Conservation (phyloP, 805 yeast species). For the Candida easanensis region DNA sequence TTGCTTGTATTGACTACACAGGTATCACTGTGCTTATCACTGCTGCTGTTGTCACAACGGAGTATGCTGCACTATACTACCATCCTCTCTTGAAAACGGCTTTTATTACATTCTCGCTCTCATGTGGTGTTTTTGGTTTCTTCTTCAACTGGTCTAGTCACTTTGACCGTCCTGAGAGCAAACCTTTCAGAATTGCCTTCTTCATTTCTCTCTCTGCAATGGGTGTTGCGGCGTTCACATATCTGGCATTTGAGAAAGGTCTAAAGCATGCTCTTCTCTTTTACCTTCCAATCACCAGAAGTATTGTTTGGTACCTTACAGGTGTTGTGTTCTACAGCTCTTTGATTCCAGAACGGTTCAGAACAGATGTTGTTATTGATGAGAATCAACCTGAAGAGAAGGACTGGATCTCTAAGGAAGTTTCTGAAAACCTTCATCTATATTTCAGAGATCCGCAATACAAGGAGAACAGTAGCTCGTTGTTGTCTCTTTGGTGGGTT, state of each 20-base stretch:
- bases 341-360: slow-evolving; percentile 84
- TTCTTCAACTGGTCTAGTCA: slow-evolving; percentile 87
- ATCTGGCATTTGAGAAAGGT: slow-evolving; percentile 56
- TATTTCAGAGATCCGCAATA: slow-evolving; percentile 43
- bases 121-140: slow-evolving; percentile 72
- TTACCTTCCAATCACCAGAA: slow-evolving; percentile 68
- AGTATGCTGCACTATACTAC: slow-evolving; percentile 71
- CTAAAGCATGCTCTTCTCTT: slow-evolving; percentile 46
- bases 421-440: slow-evolving; percentile 29
- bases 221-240: slow-evolving; percentile 66
- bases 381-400: slow-evolving; percentile 37
- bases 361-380: slow-evolving; percentile 63
- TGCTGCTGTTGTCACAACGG: slow-evolving; percentile 83
- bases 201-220: slow-evolving; percentile 74
- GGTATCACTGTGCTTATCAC: slow-evolving; percentile 91
- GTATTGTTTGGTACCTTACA: slow-evolving; percentile 67
- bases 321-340: slow-evolving; percentile 90
- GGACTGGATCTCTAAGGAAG: slow-evolving; percentile 30
- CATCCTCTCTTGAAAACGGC: slow-evolving; percentile 46
- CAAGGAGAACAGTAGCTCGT: slow-evolving; percentile 32
- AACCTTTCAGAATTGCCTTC: slow-evolving; percentile 75
- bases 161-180: slow-evolving; percentile 84
- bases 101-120: slow-evolving; percentile 58
- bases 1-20: slow-evolving; percentile 93
- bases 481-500: slow-evolving; percentile 77